Base-by-base conservation (phyloP, 768 basidiomycete species). In the Mycena sanguinolenta region DNA sequence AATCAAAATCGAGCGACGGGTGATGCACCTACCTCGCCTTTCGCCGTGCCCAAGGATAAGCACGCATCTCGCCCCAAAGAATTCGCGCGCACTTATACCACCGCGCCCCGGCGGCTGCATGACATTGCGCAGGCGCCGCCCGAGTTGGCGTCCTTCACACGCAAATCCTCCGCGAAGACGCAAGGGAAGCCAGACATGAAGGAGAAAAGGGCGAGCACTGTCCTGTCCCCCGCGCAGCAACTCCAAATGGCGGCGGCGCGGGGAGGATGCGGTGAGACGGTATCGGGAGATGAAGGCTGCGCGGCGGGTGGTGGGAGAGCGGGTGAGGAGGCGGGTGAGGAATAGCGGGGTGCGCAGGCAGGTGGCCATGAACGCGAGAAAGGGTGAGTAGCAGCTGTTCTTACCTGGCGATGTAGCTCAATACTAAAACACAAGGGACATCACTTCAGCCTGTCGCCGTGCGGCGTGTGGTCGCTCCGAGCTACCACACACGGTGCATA, bases 221-320 rank as follows among this genome's bases (percentile, higher is more conserved):
- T 92, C 10, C 73, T 95, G 34, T 91, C 91, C 32, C 90, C 94
- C 87, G 89, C 91, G 19, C 92, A 94, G 81, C 90, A 89, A 77
- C 84, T 84, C 8, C 89, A 93, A 89, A 89, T 95, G 88, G 92
- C 92, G 75, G 83, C 84, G 61, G 93, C 95, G 78, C 85, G 94
- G 71, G n/a, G 90, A 92, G 74, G 90, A 86, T 68, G 92, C 82
- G 25, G 90, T 95, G 68, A 80, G 79, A 75, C 84, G 86, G 6
- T 64, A 64, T 25, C 82, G 94, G 68, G 87, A 91, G 79, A 75
- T 95, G 79, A 94, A 91, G 78, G 89, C 87, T 25, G 82, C 77
- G 73, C 85, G 82, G 75, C 75, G 73, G 49, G 32, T 10, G 32
- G 74, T n/a, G n/a, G n/a, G n/a, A n/a, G 74, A 63, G 59, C 67